phyloP scores from a whole-genome alignment of 176 grass and related monocot genomes.

The Zizania latifolia region DNA sequence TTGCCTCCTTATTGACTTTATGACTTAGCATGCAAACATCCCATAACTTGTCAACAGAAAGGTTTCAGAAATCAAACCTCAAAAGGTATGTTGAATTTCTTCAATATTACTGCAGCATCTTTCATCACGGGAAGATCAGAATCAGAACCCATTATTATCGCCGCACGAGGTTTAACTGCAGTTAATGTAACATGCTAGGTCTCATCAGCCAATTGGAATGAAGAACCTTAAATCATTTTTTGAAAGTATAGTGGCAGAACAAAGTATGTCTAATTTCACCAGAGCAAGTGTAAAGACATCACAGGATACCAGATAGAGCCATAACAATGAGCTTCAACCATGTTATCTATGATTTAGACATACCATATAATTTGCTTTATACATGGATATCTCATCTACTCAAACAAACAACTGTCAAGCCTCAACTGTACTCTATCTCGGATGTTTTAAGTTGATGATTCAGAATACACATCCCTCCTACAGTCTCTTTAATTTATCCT shows the following conservation, averaged over 20 bases:
- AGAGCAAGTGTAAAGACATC: not conserved
- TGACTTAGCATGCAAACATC: not conserved
- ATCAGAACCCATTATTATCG: conserved; percentile 93
- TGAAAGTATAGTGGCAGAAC: conserved; percentile 3
- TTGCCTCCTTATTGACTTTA: conserved; percentile 6
- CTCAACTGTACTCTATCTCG: not conserved
- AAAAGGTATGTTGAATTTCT: conserved; percentile 58
- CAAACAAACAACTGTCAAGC: not conserved
- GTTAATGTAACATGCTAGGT: conserved; percentile 5
- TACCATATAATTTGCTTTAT: not conserved
- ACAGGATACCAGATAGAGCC: not conserved
- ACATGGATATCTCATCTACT: not conserved
- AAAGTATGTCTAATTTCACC: not conserved
- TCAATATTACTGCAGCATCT: conserved; percentile 63
- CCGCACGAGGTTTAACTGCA: conserved; percentile 57
- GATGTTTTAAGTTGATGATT: not conserved
- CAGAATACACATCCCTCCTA: not conserved
- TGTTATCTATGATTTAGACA: not conserved
- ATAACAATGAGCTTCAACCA: not conserved
- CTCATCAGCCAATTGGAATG: conserved; percentile 5
- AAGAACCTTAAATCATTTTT: not conserved
- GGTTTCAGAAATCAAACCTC: conserved; percentile 51
- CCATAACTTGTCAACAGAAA: too few relatives aligned
- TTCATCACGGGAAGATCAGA: conserved; percentile 86
- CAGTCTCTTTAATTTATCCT: not conserved